A percentile compares a stretch with the other conserved stretches of the same genome.
Evolutionary conservation across 306 rosid genomes (phyloP).

Genomic region (Acmispon strigosus): DNA sequence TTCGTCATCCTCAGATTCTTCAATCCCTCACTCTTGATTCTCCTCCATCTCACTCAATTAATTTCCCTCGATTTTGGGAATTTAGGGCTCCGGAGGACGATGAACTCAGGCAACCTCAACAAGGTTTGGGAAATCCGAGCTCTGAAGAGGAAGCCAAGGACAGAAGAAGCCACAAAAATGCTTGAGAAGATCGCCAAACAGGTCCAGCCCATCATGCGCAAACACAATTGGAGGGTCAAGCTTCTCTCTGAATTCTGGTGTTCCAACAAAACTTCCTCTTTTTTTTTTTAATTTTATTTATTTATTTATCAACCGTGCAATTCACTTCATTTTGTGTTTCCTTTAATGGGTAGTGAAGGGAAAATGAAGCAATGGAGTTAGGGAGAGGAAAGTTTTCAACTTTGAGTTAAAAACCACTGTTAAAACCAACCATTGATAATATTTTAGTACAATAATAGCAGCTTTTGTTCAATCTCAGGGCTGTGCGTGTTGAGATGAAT

Average conservation of each 20-base stretch:
- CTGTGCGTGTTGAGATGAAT: too few relatives aligned
- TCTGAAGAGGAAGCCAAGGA: slow-evolving; percentile 59
- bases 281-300: neutral
- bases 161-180: slow-evolving; percentile 65
- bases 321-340: neutral
- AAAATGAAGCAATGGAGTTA: neutral
- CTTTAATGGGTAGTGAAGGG: neutral
- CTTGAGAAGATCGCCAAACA: slow-evolving; percentile 83
- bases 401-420: neutral
- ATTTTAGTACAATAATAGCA: neutral
- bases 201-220: slow-evolving; percentile 91
- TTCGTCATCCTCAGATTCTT: neutral
- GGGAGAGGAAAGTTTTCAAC: neutral
- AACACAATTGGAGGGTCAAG: slow-evolving; percentile 87
- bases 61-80: neutral
- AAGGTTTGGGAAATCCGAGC: slow-evolving; percentile 87
- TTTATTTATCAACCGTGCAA: neutral
- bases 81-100: slow-evolving; percentile 13
- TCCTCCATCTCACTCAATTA: neutral
- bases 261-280: neutral
- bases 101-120: slow-evolving; percentile 67
- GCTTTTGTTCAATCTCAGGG: too few relatives aligned
- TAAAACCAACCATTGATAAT: neutral
- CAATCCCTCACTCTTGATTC: neutral
- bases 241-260: slow-evolving; percentile 84